Evolutionary conservation across 2,329 filamentous ascomycete species (phyloP), one percentile per base, ranked within the genome.

Genomic region (Phaeosphaeria sp.): DNA sequence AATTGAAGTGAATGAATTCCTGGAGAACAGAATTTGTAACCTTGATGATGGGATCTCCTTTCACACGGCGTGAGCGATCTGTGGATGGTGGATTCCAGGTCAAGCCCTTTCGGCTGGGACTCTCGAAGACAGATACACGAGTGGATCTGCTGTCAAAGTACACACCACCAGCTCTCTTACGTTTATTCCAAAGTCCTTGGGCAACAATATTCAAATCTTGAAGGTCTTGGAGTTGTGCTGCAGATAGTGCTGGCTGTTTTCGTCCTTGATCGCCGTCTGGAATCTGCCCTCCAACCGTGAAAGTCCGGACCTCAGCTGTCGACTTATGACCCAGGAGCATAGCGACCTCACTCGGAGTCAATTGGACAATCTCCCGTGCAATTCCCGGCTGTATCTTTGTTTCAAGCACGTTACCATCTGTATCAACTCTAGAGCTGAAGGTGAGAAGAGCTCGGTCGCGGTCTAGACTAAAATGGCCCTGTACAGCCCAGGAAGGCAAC

Each of bases 401-500:
- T 30, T 88, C 85, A 1, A 87, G 64, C 3, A 85, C 79, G 4
- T 83, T 76, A 10, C 86, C 87, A 20, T 79, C 64, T 1, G 70
- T 62, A 59, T 85, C 80, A 42, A 89, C 68, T 56, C 82, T 82
- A 7, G 84, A 83, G 65, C 85, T 88, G 67, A 89, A 85, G 0
- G 87, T 89, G 30, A 89, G 73, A 15, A 82, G 83, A 2, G 86
- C 85, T n/a, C 85, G 80, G 44, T 83, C 75, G 6, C 73, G 72
- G 2, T 71, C 78, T 48, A 89, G 75, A 69, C 84, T 87, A 71
- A 89, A 85, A 56, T 83, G 71, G 1, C 70, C 66, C n/a, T 82
- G 74, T 0, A 83, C 80, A 6, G 83, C 67, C 68, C 78, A 79
- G 1, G 71, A 71, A 1, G 85, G 85, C 18, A 89, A 65, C 83